phyloP scores from a whole-genome alignment of 139 green algal species.

The Chlorokybus atmophyticus region DNA sequence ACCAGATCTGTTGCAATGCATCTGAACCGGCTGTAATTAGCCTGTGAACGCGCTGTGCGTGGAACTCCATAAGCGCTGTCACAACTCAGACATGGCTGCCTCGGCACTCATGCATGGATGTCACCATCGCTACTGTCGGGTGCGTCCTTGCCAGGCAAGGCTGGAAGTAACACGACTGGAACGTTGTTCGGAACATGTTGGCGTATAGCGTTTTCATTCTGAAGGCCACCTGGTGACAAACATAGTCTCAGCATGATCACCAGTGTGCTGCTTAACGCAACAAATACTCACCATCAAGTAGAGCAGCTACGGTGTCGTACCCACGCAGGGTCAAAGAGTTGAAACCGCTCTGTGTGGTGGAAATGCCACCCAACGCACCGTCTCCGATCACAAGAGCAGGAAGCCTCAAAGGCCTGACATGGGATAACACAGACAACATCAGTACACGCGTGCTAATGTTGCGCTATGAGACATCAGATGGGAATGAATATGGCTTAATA shows the following conservation, averaged over 20 bases:
- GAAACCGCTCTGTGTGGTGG: constrained; percentile 61
- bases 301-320: constrained; percentile 51
- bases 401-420: constrained; percentile 55
- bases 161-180: constrained; percentile 10
- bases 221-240: no score
- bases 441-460: no score
- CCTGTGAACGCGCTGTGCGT: constrained; percentile 31
- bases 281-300: constrained; percentile 33
- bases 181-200: constrained; percentile 13
- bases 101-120: constrained; percentile 30
- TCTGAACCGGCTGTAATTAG: constrained; percentile 23
- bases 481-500: no score
- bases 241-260: no score
- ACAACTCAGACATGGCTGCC: constrained; percentile 42
- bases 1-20: constrained; percentile 59
- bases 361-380: constrained; percentile 78
- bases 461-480: no score
- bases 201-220: constrained; percentile 40
- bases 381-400: constrained; percentile 82
- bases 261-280: no score
- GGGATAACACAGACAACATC: no score
- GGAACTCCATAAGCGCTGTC: constrained; percentile 19
- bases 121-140: no score
- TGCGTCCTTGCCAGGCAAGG: not conserved
- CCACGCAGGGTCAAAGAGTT: constrained; percentile 63